phyloP scores from a whole-genome alignment of 2,329 filamentous ascomycete genomes.

The Podosphaera xanthii region DNA sequence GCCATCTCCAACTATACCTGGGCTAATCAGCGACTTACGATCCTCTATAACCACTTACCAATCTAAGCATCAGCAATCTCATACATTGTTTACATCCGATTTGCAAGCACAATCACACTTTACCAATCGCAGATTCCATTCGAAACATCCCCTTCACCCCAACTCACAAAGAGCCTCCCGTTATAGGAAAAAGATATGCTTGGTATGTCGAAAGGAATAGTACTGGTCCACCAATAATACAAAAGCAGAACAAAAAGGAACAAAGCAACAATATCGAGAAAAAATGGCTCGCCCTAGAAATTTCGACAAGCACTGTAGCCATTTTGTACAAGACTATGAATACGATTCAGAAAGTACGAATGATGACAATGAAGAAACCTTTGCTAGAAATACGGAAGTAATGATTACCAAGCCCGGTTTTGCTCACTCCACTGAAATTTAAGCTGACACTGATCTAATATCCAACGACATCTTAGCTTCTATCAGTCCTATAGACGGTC shows the following conservation, averaged over 20 bases:
- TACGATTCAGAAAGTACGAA: no score
- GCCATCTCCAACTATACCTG: neutral
- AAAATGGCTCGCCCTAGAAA: neutral
- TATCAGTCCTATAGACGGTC: neutral
- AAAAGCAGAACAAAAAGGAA: neutral
- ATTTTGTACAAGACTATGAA: neutral
- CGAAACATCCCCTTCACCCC: no score
- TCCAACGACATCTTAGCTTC: neutral
- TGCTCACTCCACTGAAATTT: neutral
- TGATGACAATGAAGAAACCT: no score
- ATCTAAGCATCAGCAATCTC: neutral
- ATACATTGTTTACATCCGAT: neutral
- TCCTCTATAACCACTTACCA: neutral
- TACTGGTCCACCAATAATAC: neutral
- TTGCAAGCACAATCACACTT: neutral
- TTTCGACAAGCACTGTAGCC: neutral
- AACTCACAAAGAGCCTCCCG: neutral
- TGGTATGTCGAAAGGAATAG: neutral
- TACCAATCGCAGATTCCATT: neutral
- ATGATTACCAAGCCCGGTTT: no score
- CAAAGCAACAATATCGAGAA: neutral
- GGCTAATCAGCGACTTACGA: neutral
- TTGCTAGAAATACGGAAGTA: no score
- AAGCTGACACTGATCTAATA: no score
- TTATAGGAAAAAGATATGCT: neutral